Evolutionary conservation across 2,329 filamentous ascomycete species (phyloP).

Genomic region (Xylariaceae sp.): DNA sequence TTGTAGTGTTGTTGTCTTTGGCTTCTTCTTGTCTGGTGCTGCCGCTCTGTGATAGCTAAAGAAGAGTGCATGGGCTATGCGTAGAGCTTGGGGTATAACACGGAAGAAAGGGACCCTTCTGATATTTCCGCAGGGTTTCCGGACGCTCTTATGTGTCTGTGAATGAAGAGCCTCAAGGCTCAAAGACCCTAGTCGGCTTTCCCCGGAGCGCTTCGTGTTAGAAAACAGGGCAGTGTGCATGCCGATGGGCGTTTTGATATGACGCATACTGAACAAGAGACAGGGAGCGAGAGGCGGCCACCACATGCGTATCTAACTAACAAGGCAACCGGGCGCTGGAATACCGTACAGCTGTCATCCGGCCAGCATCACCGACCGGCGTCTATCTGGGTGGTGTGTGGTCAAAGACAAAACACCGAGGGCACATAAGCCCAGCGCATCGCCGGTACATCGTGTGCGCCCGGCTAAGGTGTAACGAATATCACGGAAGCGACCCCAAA

Average conservation of each 20-base stretch:
- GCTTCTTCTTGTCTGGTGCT: neutral
- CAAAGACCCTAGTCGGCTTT: neutral
- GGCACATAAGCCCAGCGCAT: conserved; percentile 1
- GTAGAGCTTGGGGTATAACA: neutral
- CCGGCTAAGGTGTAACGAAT: conserved; percentile 9
- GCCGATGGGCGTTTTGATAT: neutral
- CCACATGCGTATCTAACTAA: too few relatives aligned
- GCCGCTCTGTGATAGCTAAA: neutral
- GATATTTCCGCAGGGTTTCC: neutral
- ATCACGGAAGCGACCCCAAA: conserved; percentile 1
- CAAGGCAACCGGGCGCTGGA: conserved; percentile 7
- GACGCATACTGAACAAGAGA: neutral
- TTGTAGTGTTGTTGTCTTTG: neutral
- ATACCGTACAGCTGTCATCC: neutral
- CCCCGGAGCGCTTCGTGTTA: neutral
- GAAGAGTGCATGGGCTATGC: neutral
- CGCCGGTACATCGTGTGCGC: conserved; percentile 1
- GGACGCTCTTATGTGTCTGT: conserved; percentile 2
- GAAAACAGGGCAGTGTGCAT: conserved; percentile 1
- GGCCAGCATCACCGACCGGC: neutral
- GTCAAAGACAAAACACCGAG: neutral
- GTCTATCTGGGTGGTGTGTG: neutral
- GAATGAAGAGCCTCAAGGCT: neutral
- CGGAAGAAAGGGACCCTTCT: conserved; percentile 1
- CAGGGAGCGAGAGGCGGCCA: too few relatives aligned